phyloP scores from a whole-genome alignment of 768 basidiomycete genomes.

The Suillus ampliporus region DNA sequence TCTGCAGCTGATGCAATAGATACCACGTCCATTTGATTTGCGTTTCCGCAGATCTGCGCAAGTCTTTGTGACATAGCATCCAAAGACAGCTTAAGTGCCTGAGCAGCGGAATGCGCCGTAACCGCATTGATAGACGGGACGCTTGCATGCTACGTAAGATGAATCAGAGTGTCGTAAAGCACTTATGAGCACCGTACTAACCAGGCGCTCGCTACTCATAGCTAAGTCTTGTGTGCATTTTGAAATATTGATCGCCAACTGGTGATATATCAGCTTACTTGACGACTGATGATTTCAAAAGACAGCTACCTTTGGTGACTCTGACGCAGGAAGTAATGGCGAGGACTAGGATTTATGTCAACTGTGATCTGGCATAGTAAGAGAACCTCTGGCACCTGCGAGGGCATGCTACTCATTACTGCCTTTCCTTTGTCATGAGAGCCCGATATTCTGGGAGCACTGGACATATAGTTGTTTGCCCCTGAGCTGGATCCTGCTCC shows the following conservation, averaged over 20 bases:
- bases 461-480: neutral
- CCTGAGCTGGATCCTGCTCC: neutral
- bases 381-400: conserved; percentile 16
- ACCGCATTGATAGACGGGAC: conserved; percentile 16
- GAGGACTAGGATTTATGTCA: conserved; percentile 17
- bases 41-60: conserved; percentile 45
- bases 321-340: conserved; percentile 35
- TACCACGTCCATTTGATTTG: conserved; percentile 47
- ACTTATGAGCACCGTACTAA: neutral
- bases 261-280: conserved; percentile 9
- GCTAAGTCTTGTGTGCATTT: conserved; percentile 19
- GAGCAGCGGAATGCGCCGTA: conserved; percentile 39
- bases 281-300: conserved; percentile 8
- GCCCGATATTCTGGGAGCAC: conserved; percentile 4
- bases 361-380: neutral
- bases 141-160: conserved; percentile 21
- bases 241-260: conserved; percentile 31
- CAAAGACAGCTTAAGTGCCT: conserved; percentile 59
- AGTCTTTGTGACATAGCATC: conserved; percentile 57
- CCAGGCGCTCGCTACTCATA: conserved; percentile 23
- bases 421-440: conserved; percentile 18
- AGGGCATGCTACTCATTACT: conserved; percentile 27
- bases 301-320: conserved; percentile 32
- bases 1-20: conserved; percentile 68
- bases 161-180: conserved; percentile 11